Evolutionary conservation across 306 rosid genomes (phyloP).

Genomic region (Cucurbita maxima): DNA sequence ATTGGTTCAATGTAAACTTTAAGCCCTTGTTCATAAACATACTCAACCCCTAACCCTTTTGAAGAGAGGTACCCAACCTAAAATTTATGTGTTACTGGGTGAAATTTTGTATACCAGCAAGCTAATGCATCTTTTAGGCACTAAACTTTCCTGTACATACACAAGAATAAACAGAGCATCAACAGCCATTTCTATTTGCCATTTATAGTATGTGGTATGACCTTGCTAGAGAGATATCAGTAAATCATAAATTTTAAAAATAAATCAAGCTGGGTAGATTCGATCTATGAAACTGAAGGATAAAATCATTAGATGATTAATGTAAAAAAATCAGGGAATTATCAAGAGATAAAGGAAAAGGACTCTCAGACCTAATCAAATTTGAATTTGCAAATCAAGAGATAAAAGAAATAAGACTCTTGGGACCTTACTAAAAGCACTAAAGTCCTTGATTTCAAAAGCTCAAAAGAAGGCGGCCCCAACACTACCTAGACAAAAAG

Average conservation of each 20-base stretch:
- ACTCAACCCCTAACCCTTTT: conserved; percentile 1
- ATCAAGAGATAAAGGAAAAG: background rate
- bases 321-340: background rate
- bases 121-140: background rate
- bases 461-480: background rate
- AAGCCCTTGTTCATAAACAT: background rate
- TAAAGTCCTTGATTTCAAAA: background rate
- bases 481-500: no score
- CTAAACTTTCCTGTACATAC: background rate
- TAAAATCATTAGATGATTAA: background rate
- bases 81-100: background rate
- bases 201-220: background rate
- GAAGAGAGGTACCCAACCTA: background rate
- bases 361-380: background rate
- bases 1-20: background rate
- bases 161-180: background rate
- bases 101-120: background rate
- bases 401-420: background rate
- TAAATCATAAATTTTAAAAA: background rate
- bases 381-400: background rate
- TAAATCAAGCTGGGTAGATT: background rate
- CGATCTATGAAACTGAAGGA: background rate
- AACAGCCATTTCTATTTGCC: background rate
- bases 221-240: background rate
- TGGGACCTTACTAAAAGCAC: background rate